Percentiles rank a stretch among this genome's conserved stretches.
Evolutionary conservation across 2,329 filamentous ascomycete genomes (phyloP).

Genomic region (Penicillium expansum): DNA sequence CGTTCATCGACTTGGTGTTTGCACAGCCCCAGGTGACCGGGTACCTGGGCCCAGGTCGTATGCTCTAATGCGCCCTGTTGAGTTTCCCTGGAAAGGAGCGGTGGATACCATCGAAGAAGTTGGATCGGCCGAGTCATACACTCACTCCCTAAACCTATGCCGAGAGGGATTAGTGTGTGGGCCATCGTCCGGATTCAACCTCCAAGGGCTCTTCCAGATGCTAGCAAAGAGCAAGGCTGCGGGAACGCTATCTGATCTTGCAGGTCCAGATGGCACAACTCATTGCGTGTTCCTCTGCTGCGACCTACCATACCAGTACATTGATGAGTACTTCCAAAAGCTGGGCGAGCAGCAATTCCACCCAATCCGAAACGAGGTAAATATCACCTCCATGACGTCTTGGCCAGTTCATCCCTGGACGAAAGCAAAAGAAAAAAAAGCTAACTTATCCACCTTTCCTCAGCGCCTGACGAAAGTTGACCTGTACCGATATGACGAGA

Average conservation of each 20-base stretch:
- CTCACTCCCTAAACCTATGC: slow-evolving; percentile 53
- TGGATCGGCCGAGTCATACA: slow-evolving; percentile 54
- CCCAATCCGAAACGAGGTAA: slow-evolving; percentile 48
- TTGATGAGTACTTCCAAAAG: slow-evolving; percentile 60
- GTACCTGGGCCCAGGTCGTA: slow-evolving; percentile 59
- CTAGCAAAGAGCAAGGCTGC: slow-evolving; percentile 50
- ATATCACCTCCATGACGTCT: slow-evolving; percentile 9
- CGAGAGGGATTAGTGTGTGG: slow-evolving; percentile 59
- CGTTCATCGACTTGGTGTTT: slow-evolving; percentile 46
- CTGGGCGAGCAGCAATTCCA: slow-evolving; percentile 51
- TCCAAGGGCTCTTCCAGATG: slow-evolving; percentile 53
- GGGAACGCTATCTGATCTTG: slow-evolving; percentile 46
- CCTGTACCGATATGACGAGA: slow-evolving; percentile 55
- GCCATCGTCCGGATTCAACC: slow-evolving; percentile 60
- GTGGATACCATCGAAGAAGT: slow-evolving; percentile 59
- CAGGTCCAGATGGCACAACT: slow-evolving; percentile 47
- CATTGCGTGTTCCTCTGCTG: slow-evolving; percentile 62
- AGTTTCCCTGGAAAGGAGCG: slow-evolving; percentile 58
- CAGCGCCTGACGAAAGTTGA: slow-evolving; percentile 52
- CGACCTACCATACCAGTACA: slow-evolving; percentile 63
- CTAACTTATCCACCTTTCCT: background rate
- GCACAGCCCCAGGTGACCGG: slow-evolving; percentile 56
- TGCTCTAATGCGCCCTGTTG: slow-evolving; percentile 49
- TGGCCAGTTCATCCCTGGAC: background rate
- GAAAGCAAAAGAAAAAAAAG: background rate